These are phyloP conservation scores for Plenodomus biglobosus DNA, from an alignment of 2,329 filamentous ascomycete species.

Conservation along the genomic window DNA sequence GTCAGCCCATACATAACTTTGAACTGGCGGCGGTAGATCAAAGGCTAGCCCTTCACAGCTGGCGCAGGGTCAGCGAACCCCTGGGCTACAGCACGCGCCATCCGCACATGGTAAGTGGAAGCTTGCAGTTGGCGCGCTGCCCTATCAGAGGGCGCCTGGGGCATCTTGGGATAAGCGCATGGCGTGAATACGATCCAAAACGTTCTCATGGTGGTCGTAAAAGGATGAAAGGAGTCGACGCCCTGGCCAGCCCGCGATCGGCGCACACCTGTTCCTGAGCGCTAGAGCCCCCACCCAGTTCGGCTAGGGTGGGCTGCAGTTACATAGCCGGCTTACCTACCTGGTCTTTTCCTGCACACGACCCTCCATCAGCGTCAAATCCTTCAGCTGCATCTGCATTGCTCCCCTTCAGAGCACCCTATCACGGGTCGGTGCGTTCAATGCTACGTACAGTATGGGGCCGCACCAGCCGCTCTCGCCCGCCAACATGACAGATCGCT, in stretches of 20 bases:
- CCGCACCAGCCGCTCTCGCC: no score
- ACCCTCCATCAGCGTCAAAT: constrained; percentile 11
- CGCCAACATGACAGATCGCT: no score
- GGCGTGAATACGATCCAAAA: constrained; percentile 15
- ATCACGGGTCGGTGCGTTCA: neutral
- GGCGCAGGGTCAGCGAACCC: constrained; percentile 14
- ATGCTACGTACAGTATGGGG: neutral
- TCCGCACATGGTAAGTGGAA: constrained; percentile 3
- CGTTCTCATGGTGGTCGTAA: constrained; percentile 15
- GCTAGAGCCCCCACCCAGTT: constrained; percentile 4
- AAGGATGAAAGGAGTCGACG: constrained; percentile 19
- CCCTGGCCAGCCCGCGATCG: constrained; percentile 11
- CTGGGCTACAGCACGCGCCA: constrained; percentile 9
- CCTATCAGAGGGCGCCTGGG: constrained; percentile 13
- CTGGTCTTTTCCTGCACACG: no score
- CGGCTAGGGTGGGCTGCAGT: no score
- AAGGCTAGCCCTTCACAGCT: constrained; percentile 20
- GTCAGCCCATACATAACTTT: constrained; percentile 9
- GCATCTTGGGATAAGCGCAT: constrained; percentile 19
- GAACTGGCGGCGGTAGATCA: constrained; percentile 9
- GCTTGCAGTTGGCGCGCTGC: constrained; percentile 3
- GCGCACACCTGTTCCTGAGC: constrained; percentile 16
- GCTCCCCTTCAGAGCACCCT: constrained; percentile 1
- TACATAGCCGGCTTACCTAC: no score
- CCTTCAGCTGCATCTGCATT: constrained; percentile 9